Base-by-base conservation (phyloP, 345 rosid species). In the Pelargonium nanum region DNA sequence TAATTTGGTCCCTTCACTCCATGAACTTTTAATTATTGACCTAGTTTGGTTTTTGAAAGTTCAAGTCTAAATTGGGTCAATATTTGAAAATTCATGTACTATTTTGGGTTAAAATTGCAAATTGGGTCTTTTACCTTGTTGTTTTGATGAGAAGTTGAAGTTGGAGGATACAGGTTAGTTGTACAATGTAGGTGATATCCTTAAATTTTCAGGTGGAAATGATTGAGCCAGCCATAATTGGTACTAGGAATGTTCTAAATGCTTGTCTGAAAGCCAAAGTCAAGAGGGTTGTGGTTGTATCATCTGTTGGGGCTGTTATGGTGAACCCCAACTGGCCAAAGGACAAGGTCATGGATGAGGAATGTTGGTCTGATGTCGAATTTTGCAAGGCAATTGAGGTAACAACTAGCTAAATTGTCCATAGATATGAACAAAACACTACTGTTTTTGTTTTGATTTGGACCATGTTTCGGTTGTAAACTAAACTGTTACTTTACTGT, bases 261-360 rank as follows among this genome's bases (percentile, higher is more conserved):
- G 80, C 85, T 20, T 80, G 88, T 34, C 23, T 40, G 22, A 60
- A 72, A 56, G 78, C 69, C 15, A 73, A 77, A 65, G 85, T 74
- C 56, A 78, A 75, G 72, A 74, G 62, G 61, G 82, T 76, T 64
- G 82, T 83, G 24, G 70, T 77, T 34, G 84, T 78, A 19, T 78
- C 79, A 15, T 83, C 85, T 22, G 50, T 60, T 4, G 76, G 69
- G 26, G 85, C 82, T 3, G 72, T 81, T 59, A 21, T 55, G 22
- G 28, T 53, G 50, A 70, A 76, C 16, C 83, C 78, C 19, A 54
- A 52, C 21, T 81, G 82, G 83, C 78, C 80, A 5, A 61, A 62
- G 62, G 73, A 55, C 63, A 64, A 68, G 32, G 64, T 61, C 24
- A 69, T 68, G 63, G 65, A 81, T 26, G 80, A 83, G 56, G 32